Evolutionary conservation across 257 asterid species (phyloP), one percentile per base, ranked within the genome.

Genomic region (Euphrasia confusa): DNA sequence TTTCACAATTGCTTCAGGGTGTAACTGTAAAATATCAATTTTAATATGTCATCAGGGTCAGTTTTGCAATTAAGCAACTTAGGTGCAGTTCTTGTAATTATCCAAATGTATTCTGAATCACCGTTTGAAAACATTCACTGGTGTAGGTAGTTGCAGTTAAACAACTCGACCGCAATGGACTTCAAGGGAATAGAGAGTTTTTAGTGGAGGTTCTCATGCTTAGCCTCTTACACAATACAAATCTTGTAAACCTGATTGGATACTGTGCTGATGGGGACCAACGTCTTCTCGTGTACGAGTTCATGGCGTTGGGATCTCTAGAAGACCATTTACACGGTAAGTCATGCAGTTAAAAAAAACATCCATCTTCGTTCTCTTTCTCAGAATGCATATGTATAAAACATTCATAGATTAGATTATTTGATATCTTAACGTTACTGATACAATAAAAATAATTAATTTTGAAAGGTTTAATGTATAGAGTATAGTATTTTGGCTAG

Each of bases 171-270:
- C 84, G 95, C 11, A 89, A 89, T 70, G 97, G 97, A 13, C 90
- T 88, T 73, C 97, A 88, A 76, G 98, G 98, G 66, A 92, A 92
- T 60, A 66, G 97, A 76, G 98, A 92, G 67, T 89, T 88, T 74
- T 73, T 88, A 73, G 98, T 92, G 71, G 98, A 92, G 90, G 97
- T 92, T 83, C 95, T 92, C 71, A 92, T 92, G 98, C 98, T 92
- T 80, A 92, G 98, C 84, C 80, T 92, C 60, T 77, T 86, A 48
- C 97, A 92, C 77, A 95, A 92, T 75, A 83, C 79, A 57, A 92
- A 92, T 74, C 97, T 92, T 0, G 99, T 92, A 61, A 92, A 92
- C 79, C 84, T 92, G 88, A 92, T 86, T 14, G 98, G 98, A 72
- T 92, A 92, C 77, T 92, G 97, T 76, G 98, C 98, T 26, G 98